phyloP scores from a whole-genome alignment of 768 basidiomycete genomes.

The Dentipellis sp. region DNA sequence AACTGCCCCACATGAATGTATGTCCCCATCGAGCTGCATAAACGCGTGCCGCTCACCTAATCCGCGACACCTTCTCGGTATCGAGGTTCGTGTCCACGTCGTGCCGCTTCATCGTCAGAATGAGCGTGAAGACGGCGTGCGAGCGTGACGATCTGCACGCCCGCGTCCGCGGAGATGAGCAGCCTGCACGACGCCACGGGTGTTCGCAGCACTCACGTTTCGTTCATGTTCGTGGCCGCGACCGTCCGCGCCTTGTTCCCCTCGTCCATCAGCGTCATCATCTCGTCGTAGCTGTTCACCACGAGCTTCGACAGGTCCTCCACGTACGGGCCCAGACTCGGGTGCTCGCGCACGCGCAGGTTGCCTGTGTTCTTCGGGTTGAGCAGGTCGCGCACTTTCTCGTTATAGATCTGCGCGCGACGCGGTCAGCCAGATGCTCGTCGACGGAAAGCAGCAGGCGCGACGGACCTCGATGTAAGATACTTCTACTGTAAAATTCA shows the following conservation, averaged over 20 bases:
- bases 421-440: not conserved
- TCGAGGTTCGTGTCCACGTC: slow-evolving; percentile 81
- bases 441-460: not conserved
- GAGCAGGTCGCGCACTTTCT: slow-evolving; percentile 94
- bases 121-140: slow-evolving; percentile 94
- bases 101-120: slow-evolving; percentile 86
- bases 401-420: slow-evolving; percentile 77
- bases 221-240: slow-evolving; percentile 99
- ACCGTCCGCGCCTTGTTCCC: slow-evolving; percentile 98
- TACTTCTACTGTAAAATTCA: slow-evolving; percentile 91
- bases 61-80: slow-evolving; percentile 98
- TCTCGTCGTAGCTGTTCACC: slow-evolving; percentile 87
- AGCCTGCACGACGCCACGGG: too few species aligned
- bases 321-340: slow-evolving; percentile 94
- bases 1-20: slow-evolving; percentile 28
- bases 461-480: slow-evolving; percentile 86
- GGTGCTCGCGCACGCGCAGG: slow-evolving; percentile 94
- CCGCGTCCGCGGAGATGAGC: not conserved
- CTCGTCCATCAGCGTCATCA: slow-evolving; percentile 99
- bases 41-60: slow-evolving; percentile 45
- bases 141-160: slow-evolving; percentile 77
- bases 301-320: slow-evolving; percentile 93
- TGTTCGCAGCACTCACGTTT: slow-evolving; percentile 46
- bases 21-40: not conserved
- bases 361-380: slow-evolving; percentile 97